Base-by-base conservation (phyloP, 768 basidiomycete species). In the Tylopilus subfusipes region DNA sequence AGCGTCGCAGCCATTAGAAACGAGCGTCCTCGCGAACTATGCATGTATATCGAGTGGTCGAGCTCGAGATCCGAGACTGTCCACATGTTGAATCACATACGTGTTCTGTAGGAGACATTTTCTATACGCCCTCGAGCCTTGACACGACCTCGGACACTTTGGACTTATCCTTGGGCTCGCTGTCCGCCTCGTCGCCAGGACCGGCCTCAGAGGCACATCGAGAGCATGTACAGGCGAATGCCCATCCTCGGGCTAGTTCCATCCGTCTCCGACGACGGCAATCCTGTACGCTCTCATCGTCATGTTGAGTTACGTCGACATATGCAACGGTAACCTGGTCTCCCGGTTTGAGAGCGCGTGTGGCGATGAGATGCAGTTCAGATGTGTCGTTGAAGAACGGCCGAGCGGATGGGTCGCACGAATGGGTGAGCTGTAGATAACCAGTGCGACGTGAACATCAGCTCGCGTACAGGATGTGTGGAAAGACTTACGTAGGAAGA, bases 181-280 rank as follows among this genome's bases (percentile, higher is more conserved):
- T 57, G 50, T 74, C 64, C 34, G 53, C 34, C 52, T 67, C 67
- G 47, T 62, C 58, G 14, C 54, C 52, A 29, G 67, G 59, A 18
- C 68, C 65, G 6, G 68, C 78, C 67, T 93, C 90, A 50, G 72
- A 74, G 34, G 69, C 64, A 65, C 91, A 93, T 42, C 82, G 79
- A 50, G 76, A 69, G 66, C 91, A 93, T 47, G 73, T 69, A 64
- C 91, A 93, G 12, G 87, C 82, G 66, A 93, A 91, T 53, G 79
- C 76, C 91, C 91, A 93, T 31, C 91, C 90, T 40, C 86, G 78
- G 22, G 81, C 88, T 34, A 93, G 78, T 73, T 90, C 88, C 61
- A 77, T 75, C 30, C 91, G 79, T 58, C 90, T 75, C 42, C 86
- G 77, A 52, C 82, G 76, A 52, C 87, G 77, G 48, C 83, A 82